phyloP scores from a whole-genome alignment of 805 yeast genomes.

The Metschnikowia kofuensis region DNA sequence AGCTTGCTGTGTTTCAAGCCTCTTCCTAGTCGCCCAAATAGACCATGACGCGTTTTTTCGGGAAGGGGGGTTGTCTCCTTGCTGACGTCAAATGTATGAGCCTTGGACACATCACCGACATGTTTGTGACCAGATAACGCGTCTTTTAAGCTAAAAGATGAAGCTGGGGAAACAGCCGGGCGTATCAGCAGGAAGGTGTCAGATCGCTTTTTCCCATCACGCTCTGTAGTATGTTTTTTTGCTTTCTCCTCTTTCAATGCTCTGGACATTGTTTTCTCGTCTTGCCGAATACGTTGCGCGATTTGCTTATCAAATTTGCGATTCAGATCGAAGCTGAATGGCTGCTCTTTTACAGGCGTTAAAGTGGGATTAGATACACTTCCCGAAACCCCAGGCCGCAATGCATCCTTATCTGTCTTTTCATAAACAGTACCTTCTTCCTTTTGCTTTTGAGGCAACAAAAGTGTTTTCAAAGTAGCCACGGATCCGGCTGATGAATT shows the following conservation, averaged over 20 bases:
- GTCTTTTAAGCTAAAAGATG: slow-evolving; percentile 4
- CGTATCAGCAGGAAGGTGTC: slow-evolving; percentile 4
- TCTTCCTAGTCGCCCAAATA: slow-evolving; percentile 20
- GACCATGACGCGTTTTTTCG: slow-evolving; percentile 1
- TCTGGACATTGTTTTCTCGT: slow-evolving; percentile 24
- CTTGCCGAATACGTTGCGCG: slow-evolving; percentile 30
- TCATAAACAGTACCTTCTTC: neutral
- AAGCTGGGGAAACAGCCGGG: slow-evolving; percentile 7
- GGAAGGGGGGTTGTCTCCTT: neutral
- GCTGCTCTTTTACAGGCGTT: slow-evolving; percentile 30
- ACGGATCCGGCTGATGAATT: slow-evolving; percentile 8
- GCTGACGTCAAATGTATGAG: slow-evolving; percentile 8
- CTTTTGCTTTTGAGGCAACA: slow-evolving; percentile 1
- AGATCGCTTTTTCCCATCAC: slow-evolving; percentile 13
- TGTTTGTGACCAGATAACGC: neutral
- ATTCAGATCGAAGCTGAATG: slow-evolving; percentile 19
- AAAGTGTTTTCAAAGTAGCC: slow-evolving; percentile 10
- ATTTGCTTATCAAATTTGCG: slow-evolving; percentile 32
- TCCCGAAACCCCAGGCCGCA: neutral
- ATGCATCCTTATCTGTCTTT: neutral
- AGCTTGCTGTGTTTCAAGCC: slow-evolving; percentile 13
- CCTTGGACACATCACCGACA: slow-evolving; percentile 8
- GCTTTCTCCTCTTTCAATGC: slow-evolving; percentile 16
- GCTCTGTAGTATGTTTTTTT: slow-evolving; percentile 10
- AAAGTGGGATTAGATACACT: slow-evolving; percentile 11